Evolutionary conservation across 257 asterid genomes (phyloP).

Genomic region (Nicotiana undulata): DNA sequence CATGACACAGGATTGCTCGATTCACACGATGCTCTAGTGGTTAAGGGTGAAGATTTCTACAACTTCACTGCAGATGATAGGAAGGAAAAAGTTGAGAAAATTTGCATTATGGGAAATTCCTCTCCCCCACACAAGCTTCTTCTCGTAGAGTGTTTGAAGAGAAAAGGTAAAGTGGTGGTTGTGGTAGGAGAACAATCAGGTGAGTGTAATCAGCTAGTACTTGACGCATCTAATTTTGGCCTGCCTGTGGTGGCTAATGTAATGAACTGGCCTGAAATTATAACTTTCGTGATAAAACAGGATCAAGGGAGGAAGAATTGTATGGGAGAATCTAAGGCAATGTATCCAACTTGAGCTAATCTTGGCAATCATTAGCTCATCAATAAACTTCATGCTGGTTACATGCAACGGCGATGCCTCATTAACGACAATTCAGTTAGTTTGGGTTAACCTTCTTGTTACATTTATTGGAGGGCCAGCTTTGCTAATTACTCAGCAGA

Average conservation of each 20-base stretch:
- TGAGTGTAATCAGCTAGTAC: conserved; percentile 17
- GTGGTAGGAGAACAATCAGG: conserved; percentile 21
- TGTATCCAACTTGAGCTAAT: conserved; percentile 24
- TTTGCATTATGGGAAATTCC: conserved; percentile 22
- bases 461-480: conserved; percentile 25
- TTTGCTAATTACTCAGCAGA: conserved; percentile 7
- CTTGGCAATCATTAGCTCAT: conserved; percentile 7
- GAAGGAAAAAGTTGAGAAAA: conserved; percentile 2
- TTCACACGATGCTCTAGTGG: conserved; percentile 4
- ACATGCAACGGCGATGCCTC: conserved; percentile 17
- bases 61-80: conserved; percentile 7
- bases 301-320: conserved; percentile 18
- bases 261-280: conserved; percentile 19
- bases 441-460: conserved; percentile 27
- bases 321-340: conserved; percentile 18
- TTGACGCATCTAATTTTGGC: conserved; percentile 28
- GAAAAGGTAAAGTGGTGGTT: conserved; percentile 23
- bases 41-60: conserved; percentile 14
- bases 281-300: background rate
- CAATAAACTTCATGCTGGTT: conserved; percentile 15
- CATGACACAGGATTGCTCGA: conserved; percentile 7
- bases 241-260: conserved; percentile 15
- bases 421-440: conserved; percentile 15
- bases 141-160: conserved; percentile 14
- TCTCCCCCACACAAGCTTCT: conserved; percentile 12